Evolutionary conservation across 2,329 filamentous ascomycete genomes (phyloP).

Genomic region (Talaromyces sp.): DNA sequence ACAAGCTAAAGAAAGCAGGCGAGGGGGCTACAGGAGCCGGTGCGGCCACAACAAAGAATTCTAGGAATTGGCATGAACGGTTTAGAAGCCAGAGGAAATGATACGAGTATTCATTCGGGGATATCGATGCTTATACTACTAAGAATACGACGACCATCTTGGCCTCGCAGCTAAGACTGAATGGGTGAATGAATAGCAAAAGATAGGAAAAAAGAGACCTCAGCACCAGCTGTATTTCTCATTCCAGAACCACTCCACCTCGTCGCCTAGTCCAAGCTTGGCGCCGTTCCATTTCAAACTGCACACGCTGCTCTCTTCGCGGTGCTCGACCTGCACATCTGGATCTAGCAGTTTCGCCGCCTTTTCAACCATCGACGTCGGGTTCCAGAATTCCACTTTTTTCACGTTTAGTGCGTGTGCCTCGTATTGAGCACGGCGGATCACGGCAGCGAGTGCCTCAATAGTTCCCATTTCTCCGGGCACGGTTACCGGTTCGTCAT

Average conservation of each 20-base stretch:
- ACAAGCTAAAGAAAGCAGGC: slow-evolving; percentile 22
- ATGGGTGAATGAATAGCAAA: neutral
- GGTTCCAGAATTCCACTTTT: slow-evolving; percentile 80
- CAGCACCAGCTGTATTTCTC: slow-evolving; percentile 50
- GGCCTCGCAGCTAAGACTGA: neutral
- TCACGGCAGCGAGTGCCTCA: slow-evolving; percentile 56
- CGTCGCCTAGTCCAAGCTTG: slow-evolving; percentile 29
- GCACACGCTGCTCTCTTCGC: slow-evolving; percentile 44
- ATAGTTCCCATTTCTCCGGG: slow-evolving; percentile 48
- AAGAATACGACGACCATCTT: neutral
- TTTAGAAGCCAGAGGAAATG: slow-evolving; percentile 33
- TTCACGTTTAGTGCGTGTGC: slow-evolving; percentile 67
- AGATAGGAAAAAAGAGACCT: slow-evolving; percentile 7
- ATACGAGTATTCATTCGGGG: slow-evolving; percentile 16
- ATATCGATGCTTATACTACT: neutral
- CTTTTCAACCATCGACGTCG: slow-evolving; percentile 50
- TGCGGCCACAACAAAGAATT: slow-evolving; percentile 27
- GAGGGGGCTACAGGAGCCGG: slow-evolving; percentile 15
- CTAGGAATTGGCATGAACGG: slow-evolving; percentile 42
- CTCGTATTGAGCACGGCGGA: slow-evolving; percentile 64
- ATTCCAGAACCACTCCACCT: slow-evolving; percentile 44
- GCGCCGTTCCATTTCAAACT: slow-evolving; percentile 45
- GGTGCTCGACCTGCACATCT: slow-evolving; percentile 35
- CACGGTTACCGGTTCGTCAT: slow-evolving; percentile 34
- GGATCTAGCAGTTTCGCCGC: slow-evolving; percentile 37